These are phyloP conservation scores for Petunia secreta DNA, from an alignment of 257 asterid species.

Conservation along the genomic window DNA sequence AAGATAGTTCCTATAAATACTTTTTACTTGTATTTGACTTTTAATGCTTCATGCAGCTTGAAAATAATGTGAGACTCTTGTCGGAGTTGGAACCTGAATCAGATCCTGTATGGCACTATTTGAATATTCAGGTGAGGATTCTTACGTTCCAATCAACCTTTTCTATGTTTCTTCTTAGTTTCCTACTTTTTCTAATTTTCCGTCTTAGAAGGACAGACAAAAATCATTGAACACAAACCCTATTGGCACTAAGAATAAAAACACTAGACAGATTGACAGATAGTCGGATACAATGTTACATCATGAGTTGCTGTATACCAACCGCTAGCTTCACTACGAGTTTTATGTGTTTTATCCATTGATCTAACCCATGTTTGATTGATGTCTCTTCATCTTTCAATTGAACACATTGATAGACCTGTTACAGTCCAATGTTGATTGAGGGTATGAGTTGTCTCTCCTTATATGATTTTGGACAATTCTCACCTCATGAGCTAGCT, in stretches of 20 bases:
- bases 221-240: background rate
- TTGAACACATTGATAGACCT: background rate
- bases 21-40: conserved; percentile 22
- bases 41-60: conserved; percentile 77
- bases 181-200: background rate
- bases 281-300: background rate
- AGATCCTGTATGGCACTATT: conserved; percentile 96
- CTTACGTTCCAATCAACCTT: conserved; percentile 1
- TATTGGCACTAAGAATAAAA: background rate
- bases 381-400: background rate
- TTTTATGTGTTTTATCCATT: background rate
- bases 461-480: background rate
- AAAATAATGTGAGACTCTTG: conserved; percentile 86
- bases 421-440: background rate
- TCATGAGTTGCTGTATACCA: background rate
- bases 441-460: conserved; percentile 7
- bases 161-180: background rate
- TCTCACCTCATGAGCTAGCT: background rate
- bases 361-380: background rate
- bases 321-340: background rate
- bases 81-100: conserved; percentile 97
- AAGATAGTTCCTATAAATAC: background rate
- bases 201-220: too few relatives aligned
- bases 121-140: conserved; percentile 76
- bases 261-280: background rate